Percentiles rank a stretch among this genome's conserved stretches.
Evolutionary conservation across 2,329 filamentous ascomycete species (phyloP).

Genomic region (Arachnomyces sp.): DNA sequence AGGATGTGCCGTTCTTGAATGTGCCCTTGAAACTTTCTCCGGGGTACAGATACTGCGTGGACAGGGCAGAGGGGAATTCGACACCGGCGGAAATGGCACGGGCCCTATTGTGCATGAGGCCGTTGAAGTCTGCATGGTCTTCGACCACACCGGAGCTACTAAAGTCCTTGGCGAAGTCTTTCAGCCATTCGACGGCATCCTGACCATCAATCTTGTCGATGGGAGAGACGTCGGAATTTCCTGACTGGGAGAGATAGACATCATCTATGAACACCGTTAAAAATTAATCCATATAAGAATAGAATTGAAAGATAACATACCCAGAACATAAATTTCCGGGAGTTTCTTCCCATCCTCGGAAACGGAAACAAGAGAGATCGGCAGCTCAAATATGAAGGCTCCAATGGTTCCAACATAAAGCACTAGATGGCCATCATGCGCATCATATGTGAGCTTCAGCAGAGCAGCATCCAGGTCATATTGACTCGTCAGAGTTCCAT

Average conservation of each 20-base stretch:
- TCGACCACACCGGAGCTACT: slow-evolving; percentile 14
- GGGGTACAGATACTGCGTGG: slow-evolving; percentile 15
- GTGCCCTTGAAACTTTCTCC: slow-evolving; percentile 21
- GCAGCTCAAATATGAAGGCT: slow-evolving; percentile 40
- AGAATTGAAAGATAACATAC: slow-evolving; percentile 1
- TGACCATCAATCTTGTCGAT: slow-evolving; percentile 24
- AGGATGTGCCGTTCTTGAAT: slow-evolving; percentile 25
- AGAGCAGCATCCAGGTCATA: slow-evolving; percentile 51
- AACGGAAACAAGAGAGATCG: slow-evolving; percentile 49
- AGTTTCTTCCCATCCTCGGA: slow-evolving; percentile 53
- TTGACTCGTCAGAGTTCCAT: slow-evolving; percentile 43
- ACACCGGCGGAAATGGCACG: slow-evolving; percentile 4
- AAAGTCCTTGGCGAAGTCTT: slow-evolving; percentile 14
- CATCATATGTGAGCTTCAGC: slow-evolving; percentile 44
- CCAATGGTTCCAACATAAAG: slow-evolving; percentile 22
- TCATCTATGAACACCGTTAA: slow-evolving; percentile 10
- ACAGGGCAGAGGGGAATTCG: slow-evolving; percentile 3
- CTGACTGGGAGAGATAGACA: slow-evolving; percentile 6
- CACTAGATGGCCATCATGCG: slow-evolving; percentile 55
- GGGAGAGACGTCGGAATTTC: slow-evolving; percentile 17
- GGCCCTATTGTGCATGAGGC: slow-evolving; percentile 18
- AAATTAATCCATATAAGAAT: slow-evolving; percentile 4
- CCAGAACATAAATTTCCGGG: slow-evolving; percentile 46
- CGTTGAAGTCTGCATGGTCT: slow-evolving; percentile 26
- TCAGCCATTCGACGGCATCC: slow-evolving; percentile 21